These are phyloP conservation scores for Auricularia sp. DNA, from an alignment of 768 basidiomycete genomes.

Conservation along the genomic window DNA sequence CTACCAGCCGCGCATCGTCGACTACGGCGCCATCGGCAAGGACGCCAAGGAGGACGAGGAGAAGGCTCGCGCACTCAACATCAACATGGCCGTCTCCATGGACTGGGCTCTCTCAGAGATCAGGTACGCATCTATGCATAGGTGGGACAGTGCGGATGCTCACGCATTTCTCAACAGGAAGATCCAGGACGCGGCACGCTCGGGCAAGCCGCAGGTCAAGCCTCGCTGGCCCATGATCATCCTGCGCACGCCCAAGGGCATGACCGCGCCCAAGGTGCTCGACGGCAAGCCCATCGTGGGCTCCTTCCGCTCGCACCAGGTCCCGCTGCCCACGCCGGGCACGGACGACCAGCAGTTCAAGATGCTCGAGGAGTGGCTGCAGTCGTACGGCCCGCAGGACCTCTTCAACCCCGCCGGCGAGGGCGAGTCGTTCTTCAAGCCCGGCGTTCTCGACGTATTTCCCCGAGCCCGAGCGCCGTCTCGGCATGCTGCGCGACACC, in stretches of 20 bases:
- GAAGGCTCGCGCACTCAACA: not conserved
- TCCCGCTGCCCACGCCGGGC: slow-evolving; percentile 69
- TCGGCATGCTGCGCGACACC: slow-evolving; percentile 62
- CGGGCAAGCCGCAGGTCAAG: slow-evolving; percentile 67
- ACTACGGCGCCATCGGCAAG: slow-evolving; percentile 37
- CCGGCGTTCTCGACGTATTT: slow-evolving; percentile 52
- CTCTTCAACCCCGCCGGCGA: slow-evolving; percentile 37
- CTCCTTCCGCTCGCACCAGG: slow-evolving; percentile 81
- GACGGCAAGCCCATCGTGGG: slow-evolving; percentile 70
- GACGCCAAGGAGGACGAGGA: slow-evolving; percentile 49
- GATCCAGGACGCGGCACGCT: slow-evolving; percentile 73
- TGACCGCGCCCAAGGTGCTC: slow-evolving; percentile 55
- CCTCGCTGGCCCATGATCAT: slow-evolving; percentile 89
- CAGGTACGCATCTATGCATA: slow-evolving; percentile 13
- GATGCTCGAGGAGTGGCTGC: slow-evolving; percentile 61
- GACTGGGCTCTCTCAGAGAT: slow-evolving; percentile 74
- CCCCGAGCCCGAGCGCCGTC: slow-evolving; percentile 48
- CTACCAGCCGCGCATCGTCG: slow-evolving; percentile 81
- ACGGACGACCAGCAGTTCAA: slow-evolving; percentile 52
- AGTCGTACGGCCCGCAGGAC: slow-evolving; percentile 57
- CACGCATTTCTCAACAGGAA: slow-evolving; percentile 18
- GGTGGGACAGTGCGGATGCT: not conserved
- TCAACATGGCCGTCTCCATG: slow-evolving; percentile 58
- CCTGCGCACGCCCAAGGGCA: slow-evolving; percentile 78
- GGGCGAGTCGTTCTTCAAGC: slow-evolving; percentile 12